phyloP scores from a whole-genome alignment of 2,329 filamentous ascomycete species.

The Talaromyces islandicus region DNA sequence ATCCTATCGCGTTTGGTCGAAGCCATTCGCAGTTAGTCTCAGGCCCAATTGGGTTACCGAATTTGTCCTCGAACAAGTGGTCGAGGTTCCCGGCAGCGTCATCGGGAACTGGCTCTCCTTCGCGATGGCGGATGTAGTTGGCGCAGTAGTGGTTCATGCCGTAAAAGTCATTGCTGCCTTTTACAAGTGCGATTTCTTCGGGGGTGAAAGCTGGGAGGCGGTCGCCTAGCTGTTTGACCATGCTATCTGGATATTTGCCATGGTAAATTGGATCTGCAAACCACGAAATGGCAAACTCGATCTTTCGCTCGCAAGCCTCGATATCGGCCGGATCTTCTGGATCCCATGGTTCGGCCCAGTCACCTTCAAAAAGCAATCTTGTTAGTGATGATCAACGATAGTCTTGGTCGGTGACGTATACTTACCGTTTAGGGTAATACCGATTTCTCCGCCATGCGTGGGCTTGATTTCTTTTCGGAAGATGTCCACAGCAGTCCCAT shows the following conservation, averaged over 20 bases:
- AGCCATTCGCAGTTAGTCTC: conserved; percentile 82
- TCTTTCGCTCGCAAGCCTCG: conserved; percentile 70
- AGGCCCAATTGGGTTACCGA: conserved; percentile 67
- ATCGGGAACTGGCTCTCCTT: conserved; percentile 52
- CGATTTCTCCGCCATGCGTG: conserved; percentile 68
- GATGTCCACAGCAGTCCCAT: conserved; percentile 72
- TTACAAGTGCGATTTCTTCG: conserved; percentile 67
- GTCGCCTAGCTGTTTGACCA: conserved; percentile 73
- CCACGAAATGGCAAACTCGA: conserved; percentile 84
- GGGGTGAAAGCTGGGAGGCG: conserved; percentile 68
- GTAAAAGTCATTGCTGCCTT: conserved; percentile 88
- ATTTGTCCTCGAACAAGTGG: conserved; percentile 63
- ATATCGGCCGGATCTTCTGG: conserved; percentile 67
- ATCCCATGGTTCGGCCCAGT: conserved; percentile 79
- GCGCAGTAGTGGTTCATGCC: conserved; percentile 93
- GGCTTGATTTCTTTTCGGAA: conserved; percentile 79
- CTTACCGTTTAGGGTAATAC: conserved; percentile 75
- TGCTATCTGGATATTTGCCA: conserved; percentile 76
- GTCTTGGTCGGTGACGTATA: background rate
- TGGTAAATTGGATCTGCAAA: conserved; percentile 84
- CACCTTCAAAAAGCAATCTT: conserved; percentile 42
- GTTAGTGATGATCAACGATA: background rate
- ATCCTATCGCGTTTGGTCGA: conserved; percentile 67
- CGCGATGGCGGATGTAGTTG: conserved; percentile 74
- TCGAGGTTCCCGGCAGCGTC: conserved; percentile 75